Conservation (phyloP, 352 stramenopile species). For the Phytophthora macrochlamydospora region DNA sequence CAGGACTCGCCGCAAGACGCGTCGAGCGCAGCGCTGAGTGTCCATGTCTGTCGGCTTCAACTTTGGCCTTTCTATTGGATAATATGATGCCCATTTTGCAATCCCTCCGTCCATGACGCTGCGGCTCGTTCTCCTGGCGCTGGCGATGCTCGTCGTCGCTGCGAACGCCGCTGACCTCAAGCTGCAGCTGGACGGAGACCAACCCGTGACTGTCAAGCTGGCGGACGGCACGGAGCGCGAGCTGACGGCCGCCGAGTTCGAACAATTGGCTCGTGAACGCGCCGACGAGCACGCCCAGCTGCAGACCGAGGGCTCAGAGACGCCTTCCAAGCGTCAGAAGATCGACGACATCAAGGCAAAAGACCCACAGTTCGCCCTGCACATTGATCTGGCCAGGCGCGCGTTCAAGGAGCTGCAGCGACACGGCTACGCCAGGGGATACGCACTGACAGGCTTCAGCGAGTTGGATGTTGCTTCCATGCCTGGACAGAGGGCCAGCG, state of each 20-base stretch:
- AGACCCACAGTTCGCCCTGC: slow-evolving; percentile 54
- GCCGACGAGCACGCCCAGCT: slow-evolving; percentile 34
- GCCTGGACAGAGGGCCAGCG: slow-evolving; percentile 15
- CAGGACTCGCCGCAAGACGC: slow-evolving; percentile 25
- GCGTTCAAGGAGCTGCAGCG: slow-evolving; percentile 62
- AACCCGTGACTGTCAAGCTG: slow-evolving; percentile 42
- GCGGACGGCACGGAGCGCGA: slow-evolving; percentile 51
- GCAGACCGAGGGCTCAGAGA: slow-evolving; percentile 17
- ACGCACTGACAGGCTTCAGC: slow-evolving; percentile 58
- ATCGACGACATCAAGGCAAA: slow-evolving; percentile 42
- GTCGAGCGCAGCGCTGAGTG: slow-evolving; percentile 5
- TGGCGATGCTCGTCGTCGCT: slow-evolving; percentile 1
- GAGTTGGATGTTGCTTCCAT: slow-evolving; percentile 35
- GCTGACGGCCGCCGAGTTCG: slow-evolving; percentile 52
- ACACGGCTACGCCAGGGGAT: slow-evolving; percentile 63
- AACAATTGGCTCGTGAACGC: slow-evolving; percentile 36
- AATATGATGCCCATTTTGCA: background rate
- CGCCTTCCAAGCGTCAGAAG: slow-evolving; percentile 32
- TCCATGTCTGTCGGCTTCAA: background rate
- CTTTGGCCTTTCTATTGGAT: background rate
- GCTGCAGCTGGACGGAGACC: slow-evolving; percentile 26
- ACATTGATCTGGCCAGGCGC: slow-evolving; percentile 49
- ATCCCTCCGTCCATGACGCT: background rate
- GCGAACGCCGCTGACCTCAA: slow-evolving; percentile 16
- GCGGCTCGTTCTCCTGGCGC: slow-evolving; percentile 8